Evolutionary conservation across 176 grass and related monocot species (phyloP), one percentile per base, ranked within the genome.

Genomic region (Carex parvula): DNA sequence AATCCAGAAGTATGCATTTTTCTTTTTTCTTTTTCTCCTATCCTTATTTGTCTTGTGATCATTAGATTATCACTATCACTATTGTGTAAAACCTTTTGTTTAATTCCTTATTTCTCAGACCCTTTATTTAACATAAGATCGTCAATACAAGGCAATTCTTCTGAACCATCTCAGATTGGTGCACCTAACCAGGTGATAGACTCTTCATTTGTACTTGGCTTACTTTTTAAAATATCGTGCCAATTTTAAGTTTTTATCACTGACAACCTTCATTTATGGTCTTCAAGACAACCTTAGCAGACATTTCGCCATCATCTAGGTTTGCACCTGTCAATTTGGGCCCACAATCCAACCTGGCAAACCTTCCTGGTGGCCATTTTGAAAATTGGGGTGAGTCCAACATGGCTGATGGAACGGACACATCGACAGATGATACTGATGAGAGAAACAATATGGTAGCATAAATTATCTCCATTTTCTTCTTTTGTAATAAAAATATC

Each of bases 331-430:
- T 57, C 30, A 68, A 75, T 54, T 71, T 84, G 54, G 78, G 67
- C 48, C 46, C 50, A 33, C 53, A 62, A 67, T n/a, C 42, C 64
- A 84, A 79, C 86, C 58, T 75, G 59, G 69, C 69, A 35, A 35
- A 71, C 84, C 20, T 87, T 35, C 73, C 44, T 20, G 39, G 65
- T 77, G 33, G 70, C 80, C 50, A 85, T 18, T 60, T 84, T 61
- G 62, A 86, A 44, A 92, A 41, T 79, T 89, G 56, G 62, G 84
- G 87, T 5, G 76, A 91, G n/a, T 82, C 79, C 74, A 72, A 29
- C 26, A 97, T 97, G 92, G 89, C 80, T 82, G 87, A 90, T 56
- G 63, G 87, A 87, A 94, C 89, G 9, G 92, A 94, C 80, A 90
- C 90, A 42, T 98, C 92, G 18, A 93, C 90, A 70, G 90, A 98